Evolutionary conservation across 345 rosid species (phyloP).

Genomic region (Dimocarpus longan): DNA sequence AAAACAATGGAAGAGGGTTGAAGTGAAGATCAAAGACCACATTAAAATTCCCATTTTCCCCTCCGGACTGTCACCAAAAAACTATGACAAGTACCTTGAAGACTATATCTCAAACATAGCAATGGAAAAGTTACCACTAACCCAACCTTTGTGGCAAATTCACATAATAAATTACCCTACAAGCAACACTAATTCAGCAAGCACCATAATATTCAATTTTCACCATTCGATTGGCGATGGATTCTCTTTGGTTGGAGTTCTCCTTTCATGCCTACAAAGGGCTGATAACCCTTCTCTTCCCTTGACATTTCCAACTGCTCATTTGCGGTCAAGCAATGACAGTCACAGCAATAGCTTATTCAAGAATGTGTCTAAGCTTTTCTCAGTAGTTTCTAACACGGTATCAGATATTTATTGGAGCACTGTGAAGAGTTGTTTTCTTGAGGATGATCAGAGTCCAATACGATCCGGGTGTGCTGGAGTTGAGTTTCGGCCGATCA

Average conservation of each 20-base stretch:
- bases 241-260: constrained; percentile 50
- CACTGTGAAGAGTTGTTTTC: constrained; percentile 35
- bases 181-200: constrained; percentile 38
- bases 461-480: constrained; percentile 39
- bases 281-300: constrained; percentile 55
- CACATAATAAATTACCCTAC: constrained; percentile 49
- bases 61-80: constrained; percentile 28
- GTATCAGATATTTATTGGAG: constrained; percentile 42
- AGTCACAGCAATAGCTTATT: background rate
- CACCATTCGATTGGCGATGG: constrained; percentile 66
- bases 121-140: constrained; percentile 29
- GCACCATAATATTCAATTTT: constrained; percentile 40
- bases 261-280: constrained; percentile 52
- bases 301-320: constrained; percentile 38
- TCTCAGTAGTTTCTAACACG: constrained; percentile 24
- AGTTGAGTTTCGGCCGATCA: constrained; percentile 37
- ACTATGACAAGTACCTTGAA: constrained; percentile 31
- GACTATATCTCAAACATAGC: constrained; percentile 37
- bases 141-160: constrained; percentile 53
- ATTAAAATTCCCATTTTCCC: constrained; percentile 35
- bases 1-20: constrained; percentile 39
- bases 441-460: constrained; percentile 39
- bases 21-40: constrained; percentile 39
- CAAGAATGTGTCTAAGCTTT: background rate
- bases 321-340: background rate